Evolutionary conservation across 2,329 filamentous ascomycete species (phyloP).

Genomic region (Phyllosticta paracitricarpa): DNA sequence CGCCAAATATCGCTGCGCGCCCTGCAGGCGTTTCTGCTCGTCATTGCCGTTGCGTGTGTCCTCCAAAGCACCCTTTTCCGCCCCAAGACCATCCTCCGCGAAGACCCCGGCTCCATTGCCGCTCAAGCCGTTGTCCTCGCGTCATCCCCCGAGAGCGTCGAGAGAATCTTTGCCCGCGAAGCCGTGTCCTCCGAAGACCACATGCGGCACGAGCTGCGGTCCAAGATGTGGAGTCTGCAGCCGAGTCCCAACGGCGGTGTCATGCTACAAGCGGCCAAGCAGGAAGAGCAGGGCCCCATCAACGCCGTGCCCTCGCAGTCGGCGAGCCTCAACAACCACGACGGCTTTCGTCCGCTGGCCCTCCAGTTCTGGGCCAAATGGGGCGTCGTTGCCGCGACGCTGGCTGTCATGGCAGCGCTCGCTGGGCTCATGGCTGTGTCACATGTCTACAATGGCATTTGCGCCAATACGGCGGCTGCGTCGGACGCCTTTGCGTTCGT

Average conservation of each 20-base stretch:
- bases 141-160: not conserved
- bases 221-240: conserved; percentile 2
- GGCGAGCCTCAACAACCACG: not conserved
- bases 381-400: not conserved
- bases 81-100: not conserved
- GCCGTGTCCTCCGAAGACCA: not conserved
- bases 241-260: not conserved
- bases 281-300: not conserved
- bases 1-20: not conserved
- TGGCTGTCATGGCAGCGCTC: not conserved
- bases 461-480: not conserved
- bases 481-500: conserved; percentile 4
- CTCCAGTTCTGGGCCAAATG: conserved; percentile 1
- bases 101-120: conserved; percentile 5
- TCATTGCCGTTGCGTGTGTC: not conserved
- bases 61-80: conserved; percentile 1
- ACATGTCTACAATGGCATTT: not conserved
- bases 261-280: not conserved
- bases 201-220: not conserved
- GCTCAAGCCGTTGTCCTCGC: not conserved
- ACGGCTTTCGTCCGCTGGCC: not conserved
- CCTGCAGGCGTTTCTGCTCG: not conserved
- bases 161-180: not conserved
- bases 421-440: not conserved
- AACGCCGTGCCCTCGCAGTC: not conserved